These are phyloP conservation scores for Eucalyptus fibrosa DNA, from an alignment of 345 rosid species.

Conservation along the genomic window DNA sequence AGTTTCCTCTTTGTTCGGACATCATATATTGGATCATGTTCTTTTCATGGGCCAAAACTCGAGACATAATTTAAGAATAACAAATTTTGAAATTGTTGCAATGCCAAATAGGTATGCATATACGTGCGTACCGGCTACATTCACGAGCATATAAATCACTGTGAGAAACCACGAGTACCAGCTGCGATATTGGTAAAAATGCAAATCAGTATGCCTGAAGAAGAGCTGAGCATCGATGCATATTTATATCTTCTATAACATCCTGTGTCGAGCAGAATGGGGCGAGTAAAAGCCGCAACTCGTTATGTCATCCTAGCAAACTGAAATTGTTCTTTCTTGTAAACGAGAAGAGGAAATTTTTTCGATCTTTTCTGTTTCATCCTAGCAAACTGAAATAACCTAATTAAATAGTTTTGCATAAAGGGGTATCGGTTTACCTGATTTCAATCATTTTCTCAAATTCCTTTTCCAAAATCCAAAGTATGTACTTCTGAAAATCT, in stretches of 20 bases:
- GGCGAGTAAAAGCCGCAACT: not conserved
- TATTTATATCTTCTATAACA: too few species aligned
- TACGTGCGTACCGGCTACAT: slow-evolving; percentile 25
- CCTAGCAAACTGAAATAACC: not conserved
- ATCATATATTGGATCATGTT: not conserved
- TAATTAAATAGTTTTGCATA: too few species aligned
- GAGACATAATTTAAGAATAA: not conserved
- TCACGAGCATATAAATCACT: slow-evolving; percentile 46
- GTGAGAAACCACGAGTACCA: slow-evolving; percentile 86
- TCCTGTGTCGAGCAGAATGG: too few species aligned
- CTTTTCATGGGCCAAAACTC: accelerated
- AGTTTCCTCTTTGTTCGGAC: accelerated
- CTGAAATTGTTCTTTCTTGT: slow-evolving; percentile 5
- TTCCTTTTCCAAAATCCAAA: slow-evolving; percentile 80
- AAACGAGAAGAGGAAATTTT: not conserved
- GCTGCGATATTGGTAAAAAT: slow-evolving; percentile 15
- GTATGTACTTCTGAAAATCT: slow-evolving; percentile 67
- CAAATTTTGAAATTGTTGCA: not conserved
- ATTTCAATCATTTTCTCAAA: slow-evolving; percentile 86
- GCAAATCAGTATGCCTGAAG: not conserved
- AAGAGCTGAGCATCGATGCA: not conserved
- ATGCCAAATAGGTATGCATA: not conserved
- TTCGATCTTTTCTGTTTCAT: not conserved
- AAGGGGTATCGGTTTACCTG: slow-evolving; percentile 20
- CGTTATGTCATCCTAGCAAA: slow-evolving; percentile 16